phyloP scores from a whole-genome alignment of 202 grass and related monocot species.

The Bolboschoenoplectus hybrid region DNA sequence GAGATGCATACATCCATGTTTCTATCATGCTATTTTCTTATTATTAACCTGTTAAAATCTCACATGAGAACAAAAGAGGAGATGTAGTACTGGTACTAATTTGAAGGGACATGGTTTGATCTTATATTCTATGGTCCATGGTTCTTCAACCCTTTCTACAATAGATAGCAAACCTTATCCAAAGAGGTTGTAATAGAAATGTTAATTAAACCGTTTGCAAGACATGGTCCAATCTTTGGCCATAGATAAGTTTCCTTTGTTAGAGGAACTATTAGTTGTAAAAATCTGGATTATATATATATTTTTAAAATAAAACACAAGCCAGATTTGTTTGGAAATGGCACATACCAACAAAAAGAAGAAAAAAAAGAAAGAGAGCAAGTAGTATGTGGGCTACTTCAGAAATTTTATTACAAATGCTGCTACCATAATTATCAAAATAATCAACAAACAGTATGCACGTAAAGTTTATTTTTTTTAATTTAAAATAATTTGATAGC shows the following conservation, averaged over 20 bases:
- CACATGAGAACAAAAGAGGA: slow-evolving; percentile 29
- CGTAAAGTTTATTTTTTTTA: background rate
- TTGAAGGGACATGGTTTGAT: slow-evolving; percentile 39
- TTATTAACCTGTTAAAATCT: background rate
- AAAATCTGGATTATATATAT: background rate
- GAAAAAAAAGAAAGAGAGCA: too few relatives aligned
- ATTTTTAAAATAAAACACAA: background rate
- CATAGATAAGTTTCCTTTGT: background rate
- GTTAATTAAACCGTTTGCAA: background rate
- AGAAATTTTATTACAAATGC: background rate
- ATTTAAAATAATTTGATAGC: background rate
- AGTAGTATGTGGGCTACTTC: too few relatives aligned
- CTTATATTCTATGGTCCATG: slow-evolving; percentile 36
- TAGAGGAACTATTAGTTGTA: background rate
- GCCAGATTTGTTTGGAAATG: background rate
- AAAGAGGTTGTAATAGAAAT: too few relatives aligned
- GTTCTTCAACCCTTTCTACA: slow-evolving; percentile 34
- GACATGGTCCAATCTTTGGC: background rate
- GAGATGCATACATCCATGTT: background rate
- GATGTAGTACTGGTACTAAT: slow-evolving; percentile 10
- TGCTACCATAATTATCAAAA: background rate
- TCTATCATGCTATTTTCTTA: background rate
- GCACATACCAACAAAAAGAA: background rate
- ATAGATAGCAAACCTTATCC: slow-evolving; percentile 40
- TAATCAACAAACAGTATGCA: background rate